A percentile compares a stretch with the other conserved stretches of the same genome.
phyloP scores from a whole-genome alignment of 2,329 filamentous ascomycete species.

The Coniochaeta sp. region DNA sequence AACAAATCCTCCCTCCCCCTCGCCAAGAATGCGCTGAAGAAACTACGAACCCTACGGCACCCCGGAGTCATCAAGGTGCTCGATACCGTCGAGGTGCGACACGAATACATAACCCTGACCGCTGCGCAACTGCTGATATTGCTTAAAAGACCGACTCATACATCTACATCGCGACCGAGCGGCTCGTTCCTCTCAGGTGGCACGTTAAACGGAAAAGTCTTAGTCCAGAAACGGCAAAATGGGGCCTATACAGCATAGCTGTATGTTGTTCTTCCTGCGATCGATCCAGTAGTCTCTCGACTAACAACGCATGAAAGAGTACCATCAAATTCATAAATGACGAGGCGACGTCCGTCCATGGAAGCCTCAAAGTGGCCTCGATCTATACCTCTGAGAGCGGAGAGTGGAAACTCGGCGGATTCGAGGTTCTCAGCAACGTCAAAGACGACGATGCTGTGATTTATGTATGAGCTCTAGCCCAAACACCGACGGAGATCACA shows the following conservation, averaged over 20 bases:
- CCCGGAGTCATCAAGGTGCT: constrained; percentile 91
- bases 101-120: constrained; percentile 2
- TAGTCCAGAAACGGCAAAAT: constrained; percentile 89
- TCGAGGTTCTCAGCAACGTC: constrained; percentile 88
- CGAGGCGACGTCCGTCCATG: constrained; percentile 87
- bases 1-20: constrained; percentile 78
- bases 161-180: constrained; percentile 94
- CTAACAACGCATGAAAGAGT: constrained; percentile 42
- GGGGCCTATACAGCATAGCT: constrained; percentile 83
- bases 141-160: constrained; percentile 72
- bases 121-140: not conserved
- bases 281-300: not conserved
- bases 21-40: constrained; percentile 89
- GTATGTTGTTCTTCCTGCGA: constrained; percentile 34
- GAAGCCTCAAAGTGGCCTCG: constrained; percentile 75
- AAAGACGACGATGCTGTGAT: constrained; percentile 94
- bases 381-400: constrained; percentile 93
- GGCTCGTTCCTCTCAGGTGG: constrained; percentile 81
- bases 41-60: constrained; percentile 86
- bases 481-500: not conserved
- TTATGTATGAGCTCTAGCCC: constrained; percentile 47
- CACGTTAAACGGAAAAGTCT: constrained; percentile 82
- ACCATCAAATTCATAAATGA: constrained; percentile 95
- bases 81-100: constrained; percentile 77
- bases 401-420: constrained; percentile 94